These are phyloP conservation scores for Radiomyces spectabilis DNA, from an alignment of 192 early-diverging fungal species.

Conservation along the genomic window DNA sequence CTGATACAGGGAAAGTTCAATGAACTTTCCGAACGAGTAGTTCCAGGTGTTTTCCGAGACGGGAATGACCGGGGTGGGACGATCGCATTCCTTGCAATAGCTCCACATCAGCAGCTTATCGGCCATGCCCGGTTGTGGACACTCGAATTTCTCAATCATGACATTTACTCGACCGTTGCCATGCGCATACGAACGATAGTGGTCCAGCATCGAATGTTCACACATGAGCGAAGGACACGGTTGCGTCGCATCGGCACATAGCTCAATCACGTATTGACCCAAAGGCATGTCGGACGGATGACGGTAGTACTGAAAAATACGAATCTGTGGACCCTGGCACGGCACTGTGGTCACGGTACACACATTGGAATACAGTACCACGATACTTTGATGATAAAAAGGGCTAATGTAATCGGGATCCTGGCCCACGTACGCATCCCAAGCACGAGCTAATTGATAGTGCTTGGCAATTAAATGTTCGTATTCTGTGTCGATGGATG, in stretches of 20 bases:
- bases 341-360: constrained; percentile 53
- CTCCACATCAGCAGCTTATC: constrained; percentile 88
- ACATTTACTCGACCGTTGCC: constrained; percentile 73
- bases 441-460: constrained; percentile 34
- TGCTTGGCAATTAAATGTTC: constrained; percentile 36
- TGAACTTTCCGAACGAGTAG: constrained; percentile 96
- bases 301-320: constrained; percentile 76
- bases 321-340: constrained; percentile 66
- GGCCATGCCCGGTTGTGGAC: constrained; percentile 57
- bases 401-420: constrained; percentile 56
- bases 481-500: constrained; percentile 27
- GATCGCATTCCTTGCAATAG: constrained; percentile 68
- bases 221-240: constrained; percentile 67
- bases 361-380: constrained; percentile 65
- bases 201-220: constrained; percentile 68
- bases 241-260: constrained; percentile 61
- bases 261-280: constrained; percentile 80
- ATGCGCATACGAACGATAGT: constrained; percentile 86
- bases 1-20: constrained; percentile 89
- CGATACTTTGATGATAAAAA: constrained; percentile 68
- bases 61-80: constrained; percentile 59
- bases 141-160: constrained; percentile 49
- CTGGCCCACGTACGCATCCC: constrained; percentile 47
- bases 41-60: constrained; percentile 88
- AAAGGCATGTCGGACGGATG: constrained; percentile 75